Percentiles rank a stretch among this genome's conserved stretches.
Conservation (phyloP, 139 green algal genomes). For the Gonium pectorale region DNA sequence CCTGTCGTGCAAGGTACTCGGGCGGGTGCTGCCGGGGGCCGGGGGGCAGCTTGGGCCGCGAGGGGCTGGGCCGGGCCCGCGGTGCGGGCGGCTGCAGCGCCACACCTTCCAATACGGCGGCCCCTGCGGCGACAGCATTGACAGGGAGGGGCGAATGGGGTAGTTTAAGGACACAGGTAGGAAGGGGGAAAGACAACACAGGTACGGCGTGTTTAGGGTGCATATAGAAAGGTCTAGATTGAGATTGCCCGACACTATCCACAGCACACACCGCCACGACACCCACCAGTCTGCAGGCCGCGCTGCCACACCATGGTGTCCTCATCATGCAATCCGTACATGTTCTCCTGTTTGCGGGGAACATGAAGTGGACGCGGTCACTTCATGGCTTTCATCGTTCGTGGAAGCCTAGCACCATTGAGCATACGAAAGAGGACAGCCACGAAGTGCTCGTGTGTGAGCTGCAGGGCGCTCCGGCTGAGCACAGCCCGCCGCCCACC, state of each 20-base stretch:
- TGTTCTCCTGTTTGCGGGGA: conserved; percentile 72
- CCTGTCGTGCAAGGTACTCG: neutral
- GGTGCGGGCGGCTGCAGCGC: neutral
- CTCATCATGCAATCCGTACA: conserved; percentile 71
- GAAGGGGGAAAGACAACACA: no score
- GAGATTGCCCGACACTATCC: no score
- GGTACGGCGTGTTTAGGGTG: no score
- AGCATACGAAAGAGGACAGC: no score
- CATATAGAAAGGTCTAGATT: no score
- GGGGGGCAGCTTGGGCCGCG: neutral
- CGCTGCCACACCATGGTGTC: conserved; percentile 69
- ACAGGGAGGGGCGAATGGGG: neutral
- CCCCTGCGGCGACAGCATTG: neutral
- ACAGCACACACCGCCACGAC: no score
- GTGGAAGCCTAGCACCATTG: no score
- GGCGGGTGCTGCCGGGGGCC: neutral
- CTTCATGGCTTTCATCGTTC: no score
- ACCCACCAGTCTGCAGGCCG: conserved; percentile 48
- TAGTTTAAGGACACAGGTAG: neutral
- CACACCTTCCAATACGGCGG: neutral
- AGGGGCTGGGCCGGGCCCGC: neutral
- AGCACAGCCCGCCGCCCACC: no score
- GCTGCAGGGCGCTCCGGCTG: no score
- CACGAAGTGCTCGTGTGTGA: no score
- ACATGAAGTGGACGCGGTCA: no score